These are phyloP conservation scores for Artomyces pyxidatus DNA, from an alignment of 768 basidiomycete species.

Conservation along the genomic window DNA sequence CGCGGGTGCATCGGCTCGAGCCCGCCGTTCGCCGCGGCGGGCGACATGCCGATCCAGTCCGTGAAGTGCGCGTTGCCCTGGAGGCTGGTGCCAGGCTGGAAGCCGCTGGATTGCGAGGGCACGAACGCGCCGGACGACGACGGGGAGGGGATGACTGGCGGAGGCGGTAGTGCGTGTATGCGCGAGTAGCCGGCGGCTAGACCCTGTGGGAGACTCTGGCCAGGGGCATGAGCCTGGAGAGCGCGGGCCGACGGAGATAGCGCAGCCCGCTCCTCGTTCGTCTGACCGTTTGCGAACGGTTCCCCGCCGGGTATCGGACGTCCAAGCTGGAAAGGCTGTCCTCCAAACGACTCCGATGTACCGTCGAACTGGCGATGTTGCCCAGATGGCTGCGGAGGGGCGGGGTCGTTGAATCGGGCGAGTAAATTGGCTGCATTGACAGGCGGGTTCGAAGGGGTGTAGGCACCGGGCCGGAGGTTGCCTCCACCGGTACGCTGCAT, in stretches of 20 bases:
- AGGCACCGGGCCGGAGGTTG: slow-evolving; percentile 16
- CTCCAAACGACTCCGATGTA: slow-evolving; percentile 27
- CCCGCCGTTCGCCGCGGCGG: slow-evolving; percentile 18
- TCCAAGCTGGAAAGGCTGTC: slow-evolving; percentile 32
- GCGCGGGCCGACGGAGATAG: slow-evolving; percentile 71
- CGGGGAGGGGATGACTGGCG: slow-evolving; percentile 30
- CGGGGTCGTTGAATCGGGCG: slow-evolving; percentile 16
- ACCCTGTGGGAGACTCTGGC: slow-evolving; percentile 86
- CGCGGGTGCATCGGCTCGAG: slow-evolving; percentile 51
- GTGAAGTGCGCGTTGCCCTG: slow-evolving; percentile 19
- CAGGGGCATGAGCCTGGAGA: slow-evolving; percentile 80
- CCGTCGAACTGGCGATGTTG: slow-evolving; percentile 20
- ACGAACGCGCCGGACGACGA: slow-evolving; percentile 23
- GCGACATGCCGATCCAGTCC: slow-evolving; percentile 26
- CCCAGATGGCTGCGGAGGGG: slow-evolving; percentile 13
- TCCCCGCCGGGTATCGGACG: slow-evolving; percentile 23
- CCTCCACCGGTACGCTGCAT: slow-evolving; percentile 23
- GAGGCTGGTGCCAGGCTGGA: slow-evolving; percentile 20
- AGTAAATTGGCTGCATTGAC: slow-evolving; percentile 17
- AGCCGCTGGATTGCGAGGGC: too few relatives aligned
- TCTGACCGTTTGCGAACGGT: slow-evolving; percentile 18
- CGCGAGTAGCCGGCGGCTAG: slow-evolving; percentile 87
- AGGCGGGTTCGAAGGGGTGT: slow-evolving; percentile 5
- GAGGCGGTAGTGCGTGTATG: slow-evolving; percentile 62
- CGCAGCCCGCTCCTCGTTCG: slow-evolving; percentile 25